Conservation (phyloP, 129 eudicot genomes). For the Sambucus nigra region DNA sequence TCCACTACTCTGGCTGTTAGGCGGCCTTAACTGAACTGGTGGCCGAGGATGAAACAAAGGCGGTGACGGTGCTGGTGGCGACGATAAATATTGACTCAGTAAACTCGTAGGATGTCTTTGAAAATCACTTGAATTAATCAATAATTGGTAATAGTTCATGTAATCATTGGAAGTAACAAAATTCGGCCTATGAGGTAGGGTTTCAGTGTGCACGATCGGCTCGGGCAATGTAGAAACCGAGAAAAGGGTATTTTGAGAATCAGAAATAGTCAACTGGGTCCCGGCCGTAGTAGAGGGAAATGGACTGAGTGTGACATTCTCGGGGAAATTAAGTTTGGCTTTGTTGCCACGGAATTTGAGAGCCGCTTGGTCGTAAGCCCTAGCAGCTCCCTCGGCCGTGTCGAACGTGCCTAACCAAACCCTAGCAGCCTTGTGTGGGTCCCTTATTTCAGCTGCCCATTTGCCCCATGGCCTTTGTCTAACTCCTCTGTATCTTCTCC, state of each 20-base stretch:
- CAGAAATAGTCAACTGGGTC: conserved; percentile 13
- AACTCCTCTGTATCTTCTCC: conserved; percentile 45
- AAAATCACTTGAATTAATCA: background rate
- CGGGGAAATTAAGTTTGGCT: conserved; percentile 74
- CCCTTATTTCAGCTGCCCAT: conserved; percentile 71
- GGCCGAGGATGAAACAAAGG: background rate
- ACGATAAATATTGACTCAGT: background rate
- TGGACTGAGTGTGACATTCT: conserved; percentile 30
- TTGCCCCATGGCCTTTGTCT: conserved; percentile 69
- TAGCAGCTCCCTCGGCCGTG: conserved; percentile 58
- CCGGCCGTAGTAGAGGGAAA: conserved; percentile 5
- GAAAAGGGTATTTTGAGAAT: conserved; percentile 7
- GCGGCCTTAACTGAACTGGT: background rate
- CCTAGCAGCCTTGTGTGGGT: conserved; percentile 54
- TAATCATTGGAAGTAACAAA: background rate
- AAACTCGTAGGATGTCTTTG: background rate
- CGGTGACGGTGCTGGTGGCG: conserved; percentile 3
- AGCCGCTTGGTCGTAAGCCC: conserved; percentile 64
- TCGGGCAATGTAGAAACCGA: conserved; percentile 6
- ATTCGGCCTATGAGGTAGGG: background rate
- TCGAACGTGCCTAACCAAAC: conserved; percentile 72
- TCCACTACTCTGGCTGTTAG: too few relatives aligned
- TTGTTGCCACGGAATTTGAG: conserved; percentile 53
- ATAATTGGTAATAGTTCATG: conserved; percentile 5
- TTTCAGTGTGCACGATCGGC: conserved; percentile 5